Conservation (phyloP, 2,329 filamentous ascomycete genomes). For the Fusarium lateritium region DNA sequence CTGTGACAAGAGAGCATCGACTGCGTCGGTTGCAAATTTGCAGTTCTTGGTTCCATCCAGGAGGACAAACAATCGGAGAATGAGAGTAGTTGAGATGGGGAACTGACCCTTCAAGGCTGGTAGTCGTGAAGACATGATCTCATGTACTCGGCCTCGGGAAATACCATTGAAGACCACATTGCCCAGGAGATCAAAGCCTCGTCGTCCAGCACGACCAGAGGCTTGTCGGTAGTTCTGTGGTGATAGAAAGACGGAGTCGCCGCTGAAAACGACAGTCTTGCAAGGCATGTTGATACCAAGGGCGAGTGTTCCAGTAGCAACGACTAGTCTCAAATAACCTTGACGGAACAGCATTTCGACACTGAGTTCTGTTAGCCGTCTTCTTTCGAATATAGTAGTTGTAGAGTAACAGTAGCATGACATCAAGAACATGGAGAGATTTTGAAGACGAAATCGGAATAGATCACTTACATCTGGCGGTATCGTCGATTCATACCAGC, state of each 20-base stretch:
- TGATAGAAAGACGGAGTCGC: slow-evolving; percentile 80
- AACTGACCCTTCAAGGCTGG: slow-evolving; percentile 85
- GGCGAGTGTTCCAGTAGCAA: slow-evolving; percentile 82
- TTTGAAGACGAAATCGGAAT: background rate
- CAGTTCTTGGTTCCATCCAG: slow-evolving; percentile 76
- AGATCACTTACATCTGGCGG: slow-evolving; percentile 71
- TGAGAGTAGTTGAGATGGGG: slow-evolving; percentile 80
- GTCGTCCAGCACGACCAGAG: slow-evolving; percentile 82
- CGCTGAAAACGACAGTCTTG: slow-evolving; percentile 83
- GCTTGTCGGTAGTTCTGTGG: slow-evolving; percentile 84
- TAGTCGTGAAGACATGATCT: slow-evolving; percentile 80
- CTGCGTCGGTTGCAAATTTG: slow-evolving; percentile 71
- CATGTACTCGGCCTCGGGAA: slow-evolving; percentile 70
- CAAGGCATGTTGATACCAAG: slow-evolving; percentile 89
- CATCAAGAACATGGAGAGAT: background rate
- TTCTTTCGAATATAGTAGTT: background rate
- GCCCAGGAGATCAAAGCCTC: slow-evolving; percentile 84
- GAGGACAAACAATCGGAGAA: slow-evolving; percentile 77
- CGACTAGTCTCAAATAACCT: slow-evolving; percentile 78
- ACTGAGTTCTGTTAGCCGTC: slow-evolving; percentile 48
- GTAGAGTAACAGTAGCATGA: background rate
- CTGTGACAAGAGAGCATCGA: slow-evolving; percentile 79
- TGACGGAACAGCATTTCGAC: slow-evolving; percentile 83
- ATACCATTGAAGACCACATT: slow-evolving; percentile 85
- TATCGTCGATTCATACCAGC: slow-evolving; percentile 85